Evolutionary conservation across 768 basidiomycete species (phyloP).

Genomic region (Aureoboletus auriporus): DNA sequence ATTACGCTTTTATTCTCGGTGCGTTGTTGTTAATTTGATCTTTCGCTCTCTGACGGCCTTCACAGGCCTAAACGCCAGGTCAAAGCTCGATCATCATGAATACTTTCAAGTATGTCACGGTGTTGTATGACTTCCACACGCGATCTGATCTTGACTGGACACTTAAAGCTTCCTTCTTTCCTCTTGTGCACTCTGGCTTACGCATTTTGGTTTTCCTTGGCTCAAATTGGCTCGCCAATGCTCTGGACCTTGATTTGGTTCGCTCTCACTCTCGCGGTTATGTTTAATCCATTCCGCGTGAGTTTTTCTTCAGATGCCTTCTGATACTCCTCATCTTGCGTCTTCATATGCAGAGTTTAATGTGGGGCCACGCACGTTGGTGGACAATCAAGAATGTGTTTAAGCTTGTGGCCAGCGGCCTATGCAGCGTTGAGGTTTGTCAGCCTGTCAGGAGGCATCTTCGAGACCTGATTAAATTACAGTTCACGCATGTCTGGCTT

Average conservation of each 20-base stretch:
- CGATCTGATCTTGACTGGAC: neutral
- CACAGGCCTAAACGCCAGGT: constrained; percentile 64
- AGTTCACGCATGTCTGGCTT: constrained; percentile 90
- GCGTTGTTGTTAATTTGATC: constrained; percentile 11
- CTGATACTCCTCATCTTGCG: too few relatives aligned
- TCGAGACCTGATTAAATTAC: constrained; percentile 3
- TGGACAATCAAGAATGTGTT: constrained; percentile 73
- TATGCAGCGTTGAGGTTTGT: constrained; percentile 66
- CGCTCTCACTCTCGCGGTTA: constrained; percentile 47
- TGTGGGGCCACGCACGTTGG: constrained; percentile 44
- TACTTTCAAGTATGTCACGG: constrained; percentile 56
- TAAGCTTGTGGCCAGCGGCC: constrained; percentile 68
- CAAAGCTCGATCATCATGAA: constrained; percentile 71
- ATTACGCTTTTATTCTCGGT: constrained; percentile 92
- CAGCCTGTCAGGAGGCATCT: neutral
- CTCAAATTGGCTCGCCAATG: constrained; percentile 62
- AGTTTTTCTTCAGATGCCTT: neutral
- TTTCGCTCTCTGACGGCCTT: constrained; percentile 4
- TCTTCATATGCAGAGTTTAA: constrained; percentile 44
- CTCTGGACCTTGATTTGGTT: constrained; percentile 86
- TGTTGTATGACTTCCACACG: constrained; percentile 3
- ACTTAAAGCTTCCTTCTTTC: constrained; percentile 67
- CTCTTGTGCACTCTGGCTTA: constrained; percentile 71
- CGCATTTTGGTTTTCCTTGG: constrained; percentile 83
- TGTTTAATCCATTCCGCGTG: constrained; percentile 77